phyloP scores from a whole-genome alignment of 2,329 filamentous ascomycete species.

The Sporothrix sp. region DNA sequence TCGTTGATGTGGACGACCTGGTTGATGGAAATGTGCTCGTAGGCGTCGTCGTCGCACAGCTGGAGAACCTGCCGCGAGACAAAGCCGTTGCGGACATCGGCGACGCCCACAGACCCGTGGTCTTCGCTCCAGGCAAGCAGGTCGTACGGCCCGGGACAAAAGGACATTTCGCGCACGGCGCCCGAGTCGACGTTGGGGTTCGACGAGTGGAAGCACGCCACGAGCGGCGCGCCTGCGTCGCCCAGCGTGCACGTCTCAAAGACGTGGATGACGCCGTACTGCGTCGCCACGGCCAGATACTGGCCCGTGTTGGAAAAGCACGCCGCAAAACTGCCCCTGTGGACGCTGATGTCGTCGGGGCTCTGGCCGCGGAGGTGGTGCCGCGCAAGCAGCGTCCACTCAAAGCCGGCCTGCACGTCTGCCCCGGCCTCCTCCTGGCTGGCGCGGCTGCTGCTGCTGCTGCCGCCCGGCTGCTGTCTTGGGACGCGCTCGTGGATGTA shows the following conservation, averaged over 20 bases:
- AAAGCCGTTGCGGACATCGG: slow-evolving; percentile 60
- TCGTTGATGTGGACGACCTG: slow-evolving; percentile 2
- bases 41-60: slow-evolving; percentile 47
- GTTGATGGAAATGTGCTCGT: slow-evolving; percentile 46
- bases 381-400: slow-evolving; percentile 43
- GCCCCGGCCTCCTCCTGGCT: no score
- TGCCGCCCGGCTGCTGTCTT: slow-evolving; percentile 22
- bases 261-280: slow-evolving; percentile 69
- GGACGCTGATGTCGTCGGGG: slow-evolving; percentile 43
- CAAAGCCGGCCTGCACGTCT: no score
- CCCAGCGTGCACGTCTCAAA: slow-evolving; percentile 49
- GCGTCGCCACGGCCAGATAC: slow-evolving; percentile 66
- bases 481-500: slow-evolving; percentile 63
- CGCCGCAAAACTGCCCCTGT: slow-evolving; percentile 64
- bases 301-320: slow-evolving; percentile 64
- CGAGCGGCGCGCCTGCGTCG: slow-evolving; percentile 46
- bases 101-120: slow-evolving; percentile 62
- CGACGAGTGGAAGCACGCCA: slow-evolving; percentile 71
- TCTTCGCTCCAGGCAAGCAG: slow-evolving; percentile 92
- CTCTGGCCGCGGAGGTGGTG: slow-evolving; percentile 50
- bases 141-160: slow-evolving; percentile 82
- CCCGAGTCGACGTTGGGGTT: slow-evolving; percentile 60
- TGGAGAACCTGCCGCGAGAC: slow-evolving; percentile 58
- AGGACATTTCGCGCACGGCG: slow-evolving; percentile 82
- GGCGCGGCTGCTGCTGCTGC: no score